Evolutionary conservation across 1,284 basidiomycete genomes (phyloP), one percentile per base, ranked within the genome.

Genomic region (Cystobasidiaceae sp.): DNA sequence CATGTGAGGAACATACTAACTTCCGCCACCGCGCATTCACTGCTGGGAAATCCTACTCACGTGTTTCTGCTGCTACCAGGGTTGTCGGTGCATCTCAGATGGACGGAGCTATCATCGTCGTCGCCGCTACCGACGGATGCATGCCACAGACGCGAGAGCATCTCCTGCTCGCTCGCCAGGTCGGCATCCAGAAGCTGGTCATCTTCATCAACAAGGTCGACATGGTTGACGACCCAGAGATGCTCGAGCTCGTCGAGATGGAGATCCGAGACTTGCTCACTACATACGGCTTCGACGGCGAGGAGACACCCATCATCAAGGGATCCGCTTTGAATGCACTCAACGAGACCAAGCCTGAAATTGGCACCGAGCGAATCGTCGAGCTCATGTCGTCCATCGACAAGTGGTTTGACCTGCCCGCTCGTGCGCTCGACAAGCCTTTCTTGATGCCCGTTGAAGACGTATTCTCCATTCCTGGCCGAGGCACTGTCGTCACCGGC

Each of bases 181-280:
- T 98, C 72, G 96, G 96, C 72, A 90, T 99, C 78, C 94, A 96
- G 81, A 92, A 89, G 79, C 85, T 99, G 44, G 91, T 98, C 70
- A 96, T 99, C 71, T 99, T 97, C 82, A 93, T 99, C 79, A 99
- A 98, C 88, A 97, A 97, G 81, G 88, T 98, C 70, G 96, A 99
- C 81, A 86, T 89, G 82, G 89, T 98, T 68, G 85, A 89, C 70
- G 96, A 99, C 83, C 84, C 86, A 32, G 96, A 99, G 83, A 97
- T 98, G 93, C 82, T 98, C 68, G 93, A 97, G 81, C 88, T 98
- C 66, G 96, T 99, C 70, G 96, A 99, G 75, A 98, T 99, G 94
- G 96, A 99, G 83, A 99, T 99, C 88, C 87, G 96, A 66, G 96
- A 99, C 76, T 82, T 99, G n/a, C 84, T 99, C 50, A 81, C 85